These are phyloP conservation scores for Aegilops sharonensis DNA, from an alignment of 176 grass and related monocot genomes.

Conservation along the genomic window DNA sequence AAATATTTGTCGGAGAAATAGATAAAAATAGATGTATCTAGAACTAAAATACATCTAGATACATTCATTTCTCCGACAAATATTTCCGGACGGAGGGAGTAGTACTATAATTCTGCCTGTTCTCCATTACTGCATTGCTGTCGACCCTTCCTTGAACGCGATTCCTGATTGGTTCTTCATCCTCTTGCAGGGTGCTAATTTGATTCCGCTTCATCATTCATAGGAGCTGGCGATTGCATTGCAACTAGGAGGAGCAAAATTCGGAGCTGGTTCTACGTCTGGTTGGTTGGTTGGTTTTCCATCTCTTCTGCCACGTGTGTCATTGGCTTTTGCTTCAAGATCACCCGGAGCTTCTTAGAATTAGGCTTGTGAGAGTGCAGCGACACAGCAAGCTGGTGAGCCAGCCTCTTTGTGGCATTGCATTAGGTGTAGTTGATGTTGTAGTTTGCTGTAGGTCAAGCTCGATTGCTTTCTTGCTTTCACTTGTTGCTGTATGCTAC, in stretches of 20 bases:
- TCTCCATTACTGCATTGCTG: conserved; percentile 1
- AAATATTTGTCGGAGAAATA: too few relatives aligned
- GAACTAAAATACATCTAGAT: too few relatives aligned
- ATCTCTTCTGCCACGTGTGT: conserved; percentile 34
- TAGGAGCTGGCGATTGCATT: background rate
- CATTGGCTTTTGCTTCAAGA: conserved; percentile 67
- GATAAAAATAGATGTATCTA: too few relatives aligned
- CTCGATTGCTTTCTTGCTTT: conserved; percentile 43
- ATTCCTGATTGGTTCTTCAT: background rate
- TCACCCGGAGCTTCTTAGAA: conserved; percentile 36
- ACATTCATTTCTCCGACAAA: too few relatives aligned
- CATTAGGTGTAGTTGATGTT: conserved; percentile 49
- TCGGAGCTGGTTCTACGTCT: conserved; percentile 25
- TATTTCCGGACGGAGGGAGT: too few relatives aligned
- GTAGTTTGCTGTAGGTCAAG: conserved; percentile 44
- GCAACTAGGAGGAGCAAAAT: conserved; percentile 25
- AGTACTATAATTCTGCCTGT: background rate
- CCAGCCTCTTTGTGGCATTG: conserved; percentile 37
- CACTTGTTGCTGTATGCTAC: conserved; percentile 24
- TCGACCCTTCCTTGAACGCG: background rate
- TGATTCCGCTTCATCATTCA: background rate
- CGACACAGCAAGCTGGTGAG: conserved; percentile 18
- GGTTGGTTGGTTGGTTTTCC: conserved; percentile 38
- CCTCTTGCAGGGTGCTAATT: background rate
- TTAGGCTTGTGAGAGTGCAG: conserved; percentile 44